These are phyloP conservation scores for Xerocomus potaroensis DNA, from an alignment of 768 basidiomycete genomes.

Conservation along the genomic window DNA sequence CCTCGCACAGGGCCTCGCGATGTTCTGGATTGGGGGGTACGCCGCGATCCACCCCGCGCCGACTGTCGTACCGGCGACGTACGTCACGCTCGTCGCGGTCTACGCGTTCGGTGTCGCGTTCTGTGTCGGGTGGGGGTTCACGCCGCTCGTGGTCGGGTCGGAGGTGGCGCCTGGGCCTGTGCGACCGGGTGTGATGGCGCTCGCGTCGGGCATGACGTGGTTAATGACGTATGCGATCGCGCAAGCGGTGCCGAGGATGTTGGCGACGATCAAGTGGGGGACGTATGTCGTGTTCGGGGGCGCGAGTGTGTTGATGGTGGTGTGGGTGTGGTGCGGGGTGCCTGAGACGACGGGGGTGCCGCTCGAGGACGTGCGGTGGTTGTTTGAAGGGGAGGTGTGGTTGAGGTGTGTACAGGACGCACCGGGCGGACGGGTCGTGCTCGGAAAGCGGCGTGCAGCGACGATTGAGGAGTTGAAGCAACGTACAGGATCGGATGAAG, in stretches of 20 bases:
- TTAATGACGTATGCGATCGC: constrained; percentile 36
- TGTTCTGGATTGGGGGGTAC: constrained; percentile 37
- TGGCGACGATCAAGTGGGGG: constrained; percentile 24
- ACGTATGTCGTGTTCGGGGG: constrained; percentile 34
- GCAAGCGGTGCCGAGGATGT: constrained; percentile 36
- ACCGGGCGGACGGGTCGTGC: constrained; percentile 29
- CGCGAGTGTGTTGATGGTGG: constrained; percentile 27
- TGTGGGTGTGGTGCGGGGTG: constrained; percentile 34
- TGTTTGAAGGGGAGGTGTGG: constrained; percentile 32
- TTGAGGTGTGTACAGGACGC: constrained; percentile 31
- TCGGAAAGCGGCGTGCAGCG: constrained; percentile 19
- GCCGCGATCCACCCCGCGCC: constrained; percentile 26
- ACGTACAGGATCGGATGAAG: constrained; percentile 3
- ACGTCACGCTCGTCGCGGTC: constrained; percentile 34
- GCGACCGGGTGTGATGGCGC: constrained; percentile 28
- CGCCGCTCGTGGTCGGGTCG: constrained; percentile 32
- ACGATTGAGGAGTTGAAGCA: constrained; percentile 26
- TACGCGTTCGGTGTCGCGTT: constrained; percentile 37
- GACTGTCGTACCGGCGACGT: constrained; percentile 27
- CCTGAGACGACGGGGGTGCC: constrained; percentile 39
- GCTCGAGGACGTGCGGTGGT: constrained; percentile 35
- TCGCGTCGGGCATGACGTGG: constrained; percentile 33
- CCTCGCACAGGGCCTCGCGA: constrained; percentile 31
- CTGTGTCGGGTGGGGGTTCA: constrained; percentile 32
- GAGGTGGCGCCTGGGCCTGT: constrained; percentile 37